A percentile compares a stretch with the other conserved stretches of the same genome.
These are phyloP conservation scores for Aspergillus fructus DNA, from an alignment of 2,329 filamentous ascomycete genomes.

Conservation along the genomic window DNA sequence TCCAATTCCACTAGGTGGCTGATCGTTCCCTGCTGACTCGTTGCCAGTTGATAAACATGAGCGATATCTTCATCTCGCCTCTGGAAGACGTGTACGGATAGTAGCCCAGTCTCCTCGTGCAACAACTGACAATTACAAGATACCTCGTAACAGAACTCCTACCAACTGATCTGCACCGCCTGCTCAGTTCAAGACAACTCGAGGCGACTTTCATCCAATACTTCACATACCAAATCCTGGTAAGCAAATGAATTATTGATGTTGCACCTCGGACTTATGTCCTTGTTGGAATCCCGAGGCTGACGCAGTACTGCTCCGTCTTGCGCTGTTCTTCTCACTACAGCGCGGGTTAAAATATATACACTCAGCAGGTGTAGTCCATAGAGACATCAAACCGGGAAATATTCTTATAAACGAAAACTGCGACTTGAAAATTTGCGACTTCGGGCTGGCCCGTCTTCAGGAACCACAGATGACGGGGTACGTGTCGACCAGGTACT, in stretches of 20 bases:
- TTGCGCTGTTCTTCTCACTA: slow-evolving; percentile 40
- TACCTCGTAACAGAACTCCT: slow-evolving; percentile 98
- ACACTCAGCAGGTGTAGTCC: slow-evolving; percentile 95
- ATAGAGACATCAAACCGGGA: slow-evolving; percentile 95
- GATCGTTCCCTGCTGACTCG: slow-evolving; percentile 9
- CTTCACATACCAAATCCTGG: slow-evolving; percentile 98
- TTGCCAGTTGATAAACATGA: slow-evolving; percentile 87
- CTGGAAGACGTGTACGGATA: slow-evolving; percentile 85
- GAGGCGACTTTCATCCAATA: slow-evolving; percentile 99
- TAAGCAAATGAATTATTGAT: slow-evolving; percentile 47
- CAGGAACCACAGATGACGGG: slow-evolving; percentile 99
- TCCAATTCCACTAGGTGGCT: background rate
- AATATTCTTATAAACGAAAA: slow-evolving; percentile 99
- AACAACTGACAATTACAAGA: slow-evolving; percentile 47
- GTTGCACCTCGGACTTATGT: slow-evolving; percentile 16
- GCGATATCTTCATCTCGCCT: slow-evolving; percentile 99
- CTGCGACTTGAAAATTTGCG: slow-evolving; percentile 98
- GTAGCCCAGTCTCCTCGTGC: too few species aligned
- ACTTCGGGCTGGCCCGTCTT: slow-evolving; percentile 94
- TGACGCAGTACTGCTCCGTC: background rate
- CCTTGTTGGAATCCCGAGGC: background rate
- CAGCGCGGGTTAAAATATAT: slow-evolving; percentile 98
- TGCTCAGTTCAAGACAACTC: slow-evolving; percentile 89
- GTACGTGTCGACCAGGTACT: slow-evolving; percentile 98
- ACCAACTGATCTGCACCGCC: slow-evolving; percentile 91